phyloP scores from a whole-genome alignment of 176 grass and related monocot species.

The Carex parvula region DNA sequence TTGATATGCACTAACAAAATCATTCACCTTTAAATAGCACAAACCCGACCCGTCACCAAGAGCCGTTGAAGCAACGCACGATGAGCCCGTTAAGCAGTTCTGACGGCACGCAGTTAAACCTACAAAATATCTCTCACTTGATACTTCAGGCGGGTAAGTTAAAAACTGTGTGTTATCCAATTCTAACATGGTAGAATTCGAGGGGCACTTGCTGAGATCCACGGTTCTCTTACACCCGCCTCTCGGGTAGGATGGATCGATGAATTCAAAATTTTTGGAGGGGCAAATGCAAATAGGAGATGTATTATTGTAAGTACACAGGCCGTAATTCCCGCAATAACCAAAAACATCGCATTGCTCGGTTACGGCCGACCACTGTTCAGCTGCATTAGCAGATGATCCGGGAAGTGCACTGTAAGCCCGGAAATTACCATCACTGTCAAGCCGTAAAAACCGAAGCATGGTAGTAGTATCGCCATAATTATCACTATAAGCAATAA shows the following conservation, averaged over 20 bases:
- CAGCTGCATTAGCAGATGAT: conserved; percentile 10
- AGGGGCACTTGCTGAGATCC: conserved; percentile 53
- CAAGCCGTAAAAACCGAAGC: conserved; percentile 68
- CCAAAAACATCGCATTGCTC: conserved; percentile 98
- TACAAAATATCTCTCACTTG: conserved; percentile 73
- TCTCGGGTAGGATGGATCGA: conserved; percentile 14
- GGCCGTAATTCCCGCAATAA: conserved; percentile 84
- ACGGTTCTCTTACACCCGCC: conserved; percentile 43
- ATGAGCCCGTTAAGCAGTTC: conserved; percentile 75
- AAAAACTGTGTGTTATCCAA: conserved; percentile 79
- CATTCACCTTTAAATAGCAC: conserved; percentile 82
- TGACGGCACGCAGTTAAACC: conserved; percentile 78
- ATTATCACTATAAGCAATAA: conserved; percentile 88
- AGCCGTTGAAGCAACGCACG: conserved; percentile 79
- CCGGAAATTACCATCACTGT: conserved; percentile 83
- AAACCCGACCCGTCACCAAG: conserved; percentile 80
- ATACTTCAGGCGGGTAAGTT: conserved; percentile 68
- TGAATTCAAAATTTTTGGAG: conserved; percentile 54
- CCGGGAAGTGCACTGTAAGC: conserved; percentile 56
- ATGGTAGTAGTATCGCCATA: conserved; percentile 73
- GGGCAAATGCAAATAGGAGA: conserved; percentile 70
- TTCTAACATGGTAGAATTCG: conserved; percentile 84
- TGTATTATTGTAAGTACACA: conserved; percentile 80
- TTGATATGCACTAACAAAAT: conserved; percentile 69
- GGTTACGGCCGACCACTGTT: conserved; percentile 77